Evolutionary conservation across 1,139 yeast species (phyloP), one percentile per base, ranked within the genome.

Genomic region (Hanseniaspora sp.): DNA sequence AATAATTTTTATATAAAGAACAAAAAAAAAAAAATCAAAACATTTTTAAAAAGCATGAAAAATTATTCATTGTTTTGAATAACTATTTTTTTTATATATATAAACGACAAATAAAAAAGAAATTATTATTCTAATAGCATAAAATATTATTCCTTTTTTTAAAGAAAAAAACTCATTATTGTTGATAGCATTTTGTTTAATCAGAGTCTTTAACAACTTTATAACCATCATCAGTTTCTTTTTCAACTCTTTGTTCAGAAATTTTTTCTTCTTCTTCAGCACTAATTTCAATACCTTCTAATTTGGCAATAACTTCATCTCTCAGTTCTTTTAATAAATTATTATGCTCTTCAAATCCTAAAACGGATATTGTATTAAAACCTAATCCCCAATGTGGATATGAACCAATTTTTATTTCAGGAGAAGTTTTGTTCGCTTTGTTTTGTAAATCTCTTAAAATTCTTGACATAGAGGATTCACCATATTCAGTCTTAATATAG

Each of bases 331-430:
- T 64, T 58, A 85, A 66, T 35, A 64, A 69, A 0, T 60, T 66
- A 1, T 67, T 65, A 8, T 67, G 62, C 3, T 72, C 69, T 39
- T 64, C 67, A 18, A 75, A 75, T 0, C 94, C 94, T 44, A 85
- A 73, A 33, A 86, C 75, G 62, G 94, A 83, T 28, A 86, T 77
- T 0, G 95, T 86, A 60, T 78, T 82, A 55, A 80, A 69, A 1
- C 78, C 74, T 69, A 78, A 74, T 15, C 74, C 74, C 67, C 79
- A 73, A 66, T 86, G 95, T 0, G 95, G 95, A 63, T 87, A 87
- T 43, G 90, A 82, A 3, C 95, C 95, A 48, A 87, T 72, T 64
- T 86, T 86, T 54, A 86, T 73, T 8, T 62, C 69, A 5, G 67
- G 65, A 23, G 67, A 61, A 45, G 65, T 69, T n/a, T 69, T 63